Percentiles rank a stretch among this genome's conserved stretches.
phyloP scores from a whole-genome alignment of 192 early-diverging fungal genomes.

The Phlyctochytrium planicorne region DNA sequence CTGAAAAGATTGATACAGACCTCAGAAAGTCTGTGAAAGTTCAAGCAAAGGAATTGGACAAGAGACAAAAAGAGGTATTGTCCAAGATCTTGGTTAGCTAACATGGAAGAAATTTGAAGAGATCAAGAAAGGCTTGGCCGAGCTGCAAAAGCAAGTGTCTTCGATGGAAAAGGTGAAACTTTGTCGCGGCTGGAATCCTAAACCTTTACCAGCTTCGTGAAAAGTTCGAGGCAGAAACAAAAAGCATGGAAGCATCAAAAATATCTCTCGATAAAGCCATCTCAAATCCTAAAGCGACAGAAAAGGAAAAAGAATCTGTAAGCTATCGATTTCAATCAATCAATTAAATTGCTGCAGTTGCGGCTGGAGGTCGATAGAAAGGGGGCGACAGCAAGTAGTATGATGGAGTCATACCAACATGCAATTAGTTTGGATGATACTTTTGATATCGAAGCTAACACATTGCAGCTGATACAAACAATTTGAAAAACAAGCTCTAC shows the following conservation, averaged over 20 bases:
- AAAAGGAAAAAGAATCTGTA: conserved; percentile 34
- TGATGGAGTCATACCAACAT: conserved; percentile 32
- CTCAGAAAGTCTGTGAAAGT: conserved; percentile 37
- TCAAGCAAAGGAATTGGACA: conserved; percentile 38
- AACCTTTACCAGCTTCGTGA: conserved; percentile 15
- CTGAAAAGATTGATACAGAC: conserved; percentile 39
- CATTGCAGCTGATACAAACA: conserved; percentile 39
- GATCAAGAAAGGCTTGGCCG: conserved; percentile 26
- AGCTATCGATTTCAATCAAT: neutral
- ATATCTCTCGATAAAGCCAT: conserved; percentile 29
- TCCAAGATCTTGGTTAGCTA: neutral
- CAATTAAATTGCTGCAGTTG: conserved; percentile 22
- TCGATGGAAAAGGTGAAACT: conserved; percentile 35
- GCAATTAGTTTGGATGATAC: conserved; percentile 29
- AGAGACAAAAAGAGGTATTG: conserved; percentile 34
- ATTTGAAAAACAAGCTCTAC: conserved; percentile 35
- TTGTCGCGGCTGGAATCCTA: neutral
- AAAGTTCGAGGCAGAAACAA: conserved; percentile 39
- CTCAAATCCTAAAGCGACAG: conserved; percentile 35
- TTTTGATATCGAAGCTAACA: neutral
- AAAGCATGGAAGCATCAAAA: conserved; percentile 36
- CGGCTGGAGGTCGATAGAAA: conserved; percentile 42
- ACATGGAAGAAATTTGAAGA: conserved; percentile 40
- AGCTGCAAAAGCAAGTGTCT: conserved; percentile 29
- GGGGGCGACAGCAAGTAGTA: conserved; percentile 33